Base-by-base conservation (phyloP, 768 basidiomycete genomes). In the Pulveroboletus sp. region DNA sequence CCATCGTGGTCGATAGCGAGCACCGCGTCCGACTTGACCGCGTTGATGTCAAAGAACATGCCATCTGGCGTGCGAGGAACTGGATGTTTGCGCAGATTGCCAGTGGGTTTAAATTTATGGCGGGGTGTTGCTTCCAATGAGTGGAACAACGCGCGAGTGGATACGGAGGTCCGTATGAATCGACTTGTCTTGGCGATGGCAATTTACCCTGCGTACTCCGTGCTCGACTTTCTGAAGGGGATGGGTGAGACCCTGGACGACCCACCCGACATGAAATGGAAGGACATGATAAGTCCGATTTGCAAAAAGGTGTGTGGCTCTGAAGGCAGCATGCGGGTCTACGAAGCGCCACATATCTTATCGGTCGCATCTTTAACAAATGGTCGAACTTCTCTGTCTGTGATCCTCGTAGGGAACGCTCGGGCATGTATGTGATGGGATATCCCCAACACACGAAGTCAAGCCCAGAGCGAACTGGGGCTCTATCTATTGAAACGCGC, bases 21-120 rank as follows among this genome's bases (percentile, higher is more conserved):
- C 79, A 86, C 57, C 73, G 86, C 21, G 67, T 89, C 6, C 74
- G 87, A 17, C 61, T 64, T 8, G 88, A 89, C 49, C 71, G 83
- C n/a, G 77, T 89, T 26, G 73, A 82, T 36, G 48, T 46, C 27
- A 49, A 51, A 5, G 51, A 61, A 39, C 72, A 73, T 45, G 36
- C 37, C 1, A 54, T 74, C 3, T 70, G 70, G 70, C 62, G 69
- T 3, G 62, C 59, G 41, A 60, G 69, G n/a, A 61, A 72, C 18
- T 64, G 65, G 65, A 26, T 65, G 2, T 54, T 69, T 11, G 57
- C 41, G 0, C 52, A 46, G 49, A 46, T 64, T 21, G 57, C 62
- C 5, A 46, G 41, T 11, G 47, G 52, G 21, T 7, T 51, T 28
- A 63, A 54, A 21, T 0, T 3, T n/a, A 0, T 43, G 17, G 50